Evolutionary conservation across 805 yeast genomes (phyloP).

Genomic region (Priceomyces medius): DNA sequence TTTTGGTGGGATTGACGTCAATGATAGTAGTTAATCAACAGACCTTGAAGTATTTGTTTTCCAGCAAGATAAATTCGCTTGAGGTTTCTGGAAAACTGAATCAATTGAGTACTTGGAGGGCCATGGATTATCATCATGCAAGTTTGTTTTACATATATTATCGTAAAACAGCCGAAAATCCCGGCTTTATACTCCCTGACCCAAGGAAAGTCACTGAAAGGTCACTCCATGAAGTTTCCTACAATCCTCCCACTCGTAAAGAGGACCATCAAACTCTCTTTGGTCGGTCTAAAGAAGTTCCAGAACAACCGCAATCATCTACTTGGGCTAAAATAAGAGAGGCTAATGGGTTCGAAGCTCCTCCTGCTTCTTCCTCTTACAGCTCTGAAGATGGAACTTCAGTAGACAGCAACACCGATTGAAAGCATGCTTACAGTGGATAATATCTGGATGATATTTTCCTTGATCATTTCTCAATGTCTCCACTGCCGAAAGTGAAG

Average conservation of each 20-base stretch:
- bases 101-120: conserved; percentile 32
- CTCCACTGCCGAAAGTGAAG: too few relatives aligned
- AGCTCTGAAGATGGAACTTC: too few relatives aligned
- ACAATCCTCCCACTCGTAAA: conserved; percentile 13
- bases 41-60: conserved; percentile 22
- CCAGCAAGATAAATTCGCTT: conserved; percentile 16
- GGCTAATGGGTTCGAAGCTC: conserved; percentile 25
- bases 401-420: not conserved
- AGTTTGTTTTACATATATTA: conserved; percentile 48
- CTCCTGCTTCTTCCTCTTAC: too few relatives aligned
- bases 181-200: conserved; percentile 52
- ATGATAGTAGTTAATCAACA: conserved; percentile 26
- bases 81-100: conserved; percentile 14
- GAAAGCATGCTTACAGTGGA: not conserved
- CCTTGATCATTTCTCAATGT: too few relatives aligned
- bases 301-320: conserved; percentile 10
- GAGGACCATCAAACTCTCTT: not conserved
- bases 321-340: conserved; percentile 39
- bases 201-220: conserved; percentile 42
- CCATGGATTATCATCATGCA: conserved; percentile 36
- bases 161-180: conserved; percentile 49
- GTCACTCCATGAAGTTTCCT: conserved; percentile 29
- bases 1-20: conserved; percentile 28
- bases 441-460: too few relatives aligned
- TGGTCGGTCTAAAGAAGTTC: not conserved